Evolutionary conservation across 2,329 filamentous ascomycete species (phyloP), one percentile per base, ranked within the genome.

Genomic region (Gaeumannomyces tritici): DNA sequence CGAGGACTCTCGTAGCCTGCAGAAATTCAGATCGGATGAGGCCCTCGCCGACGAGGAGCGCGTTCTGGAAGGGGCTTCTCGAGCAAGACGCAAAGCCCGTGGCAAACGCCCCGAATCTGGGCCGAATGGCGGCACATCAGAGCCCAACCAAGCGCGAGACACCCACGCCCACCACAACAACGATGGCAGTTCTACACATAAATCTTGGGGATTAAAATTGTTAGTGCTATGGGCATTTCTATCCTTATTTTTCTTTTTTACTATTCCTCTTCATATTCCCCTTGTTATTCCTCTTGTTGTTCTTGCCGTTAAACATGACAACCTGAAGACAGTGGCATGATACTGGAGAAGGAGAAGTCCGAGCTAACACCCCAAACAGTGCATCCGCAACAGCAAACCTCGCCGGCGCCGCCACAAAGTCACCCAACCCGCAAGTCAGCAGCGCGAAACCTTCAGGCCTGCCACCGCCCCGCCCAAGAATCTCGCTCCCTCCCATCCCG

Each of bases 401-500:
- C 42, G 21, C 31, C 1, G 61, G 47, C 18, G 55, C 55, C 1
- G 31, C 42, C 6, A 28, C 42, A 7, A 33, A 27, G 12, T 42
- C 42, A 28, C 24, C 0, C 24, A 54, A 51, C 33, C 7, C 54
- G 28, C 61, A 58, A 62, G 63, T 21, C 57, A 65, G 33, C 62
- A 47, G 13, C 51, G 3, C 9, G 11, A 29, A 42, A 59, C 33
- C 31, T 7, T 55, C 31, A 18, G 47, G 24, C 55, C 13, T 8
- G 2, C 31, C 28, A 8, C 12, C 28, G 29, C 35, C 59, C 27
- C 47, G 13, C 6, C 42, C 21, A 8, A 51, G 21, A 47, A 59
- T 42, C 31, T 21, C 35, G 26, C 56, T 58, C 13, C 21, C 56
- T 29, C 67, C 71, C 8, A 68, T 82, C 2, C 80, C 80, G 0